Base-by-base conservation (phyloP, 2,329 filamentous ascomycete species). In the Colletotrichum siamense region DNA sequence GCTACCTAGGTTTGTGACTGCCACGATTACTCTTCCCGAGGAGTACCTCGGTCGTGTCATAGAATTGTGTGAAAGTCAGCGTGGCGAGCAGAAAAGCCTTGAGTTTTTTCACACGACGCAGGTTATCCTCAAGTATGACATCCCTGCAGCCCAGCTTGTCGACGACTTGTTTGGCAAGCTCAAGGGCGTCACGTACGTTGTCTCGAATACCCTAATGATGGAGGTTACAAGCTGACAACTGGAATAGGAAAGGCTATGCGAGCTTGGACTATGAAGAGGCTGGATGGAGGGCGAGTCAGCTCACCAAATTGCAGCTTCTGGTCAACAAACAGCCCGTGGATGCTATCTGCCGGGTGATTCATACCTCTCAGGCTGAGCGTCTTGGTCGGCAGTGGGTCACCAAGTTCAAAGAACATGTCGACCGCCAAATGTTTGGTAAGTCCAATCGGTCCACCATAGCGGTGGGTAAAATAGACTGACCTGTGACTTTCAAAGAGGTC, bases 151-250 rank as follows among this genome's bases (percentile, higher is more conserved):
- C 3, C 95, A 98, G 70, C 89, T 99, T 6, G 97, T 99, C 1
- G 97, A 99, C 80, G 97, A 99, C 85, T 94, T 99, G 82, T 99
- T 99, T 83, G 97, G 97, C 69, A 98, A 98, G 85, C 89, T 99
- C 69, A 99, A 99, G 84, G 95, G 96, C 49, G 91, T 92, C 0
- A 98, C 96, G 70, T 88, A 82, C 75, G 85, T 82, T 12, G n/a
- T 7, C 44, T 24, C n/a, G 18, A 18, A 34, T 28, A 12, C 26
- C 10, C 22, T 18, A 18, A 39, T 12, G 22, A 61, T 39, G 22
- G 26, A 52, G 13, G 13, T 2, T 22, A 15, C 18, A 24, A 30
- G 8, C 67, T 72, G 8, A 71, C 57, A 61, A 15, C 9, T 30
- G 26, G 9, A 26, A 69, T 67, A 87, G 86, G 3, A 98, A 98